phyloP scores from a whole-genome alignment of 768 basidiomycete genomes.

The Calocybe indica region DNA sequence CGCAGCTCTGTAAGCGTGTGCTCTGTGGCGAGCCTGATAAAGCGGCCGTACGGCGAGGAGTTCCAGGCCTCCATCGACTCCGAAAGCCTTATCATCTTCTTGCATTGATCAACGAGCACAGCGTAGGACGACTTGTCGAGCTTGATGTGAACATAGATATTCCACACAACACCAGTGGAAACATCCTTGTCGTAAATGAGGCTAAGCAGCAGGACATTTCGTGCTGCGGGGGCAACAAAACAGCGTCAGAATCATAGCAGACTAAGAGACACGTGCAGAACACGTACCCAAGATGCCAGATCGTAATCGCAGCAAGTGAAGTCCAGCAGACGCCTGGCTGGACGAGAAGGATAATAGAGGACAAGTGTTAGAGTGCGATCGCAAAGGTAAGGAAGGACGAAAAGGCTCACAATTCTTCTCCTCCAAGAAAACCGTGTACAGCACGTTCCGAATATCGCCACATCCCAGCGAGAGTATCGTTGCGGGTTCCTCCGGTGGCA shows the following conservation, averaged over 20 bases:
- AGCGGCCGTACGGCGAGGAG: constrained; percentile 16
- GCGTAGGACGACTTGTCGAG: constrained; percentile 19
- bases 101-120: constrained; percentile 20
- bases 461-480: constrained; percentile 38
- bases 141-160: constrained; percentile 30
- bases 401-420: constrained; percentile 12
- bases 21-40: constrained; percentile 21
- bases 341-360: too few relatives aligned
- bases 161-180: constrained; percentile 17
- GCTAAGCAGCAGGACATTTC: constrained; percentile 30
- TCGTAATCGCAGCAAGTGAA: constrained; percentile 35
- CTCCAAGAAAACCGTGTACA: constrained; percentile 31
- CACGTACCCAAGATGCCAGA: constrained; percentile 25
- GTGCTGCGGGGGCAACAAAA: constrained; percentile 16
- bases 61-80: constrained; percentile 19
- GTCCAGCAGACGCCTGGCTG: constrained; percentile 18
- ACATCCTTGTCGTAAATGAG: constrained; percentile 19
- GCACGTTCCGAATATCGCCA: constrained; percentile 41
- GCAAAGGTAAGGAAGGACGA: neutral
- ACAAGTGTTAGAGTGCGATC: neutral
- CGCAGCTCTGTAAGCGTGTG: constrained; percentile 24
- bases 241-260: neutral
- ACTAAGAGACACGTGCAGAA: neutral
- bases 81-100: constrained; percentile 20
- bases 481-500: constrained; percentile 35